Evolutionary conservation across 805 yeast species (phyloP), one percentile per base, ranked within the genome.

Genomic region (Ascoidea rubescens): DNA sequence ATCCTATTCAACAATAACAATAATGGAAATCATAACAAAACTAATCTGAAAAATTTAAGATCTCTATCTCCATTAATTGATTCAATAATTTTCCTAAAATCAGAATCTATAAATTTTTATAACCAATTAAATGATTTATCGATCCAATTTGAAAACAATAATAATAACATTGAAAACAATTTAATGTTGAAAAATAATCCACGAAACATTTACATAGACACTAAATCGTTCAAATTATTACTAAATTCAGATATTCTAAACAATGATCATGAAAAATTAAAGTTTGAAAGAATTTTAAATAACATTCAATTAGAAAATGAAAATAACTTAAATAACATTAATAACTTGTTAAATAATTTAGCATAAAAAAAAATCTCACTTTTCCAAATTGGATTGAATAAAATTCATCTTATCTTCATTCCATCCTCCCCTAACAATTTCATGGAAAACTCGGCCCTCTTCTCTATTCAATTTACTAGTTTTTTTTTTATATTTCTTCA

Each of bases 51-150:
- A n/a, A 14, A 31, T 28, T 48, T 48, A 43, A 48, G 2, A 57
- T 70, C 5, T 5, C 59, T 75, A 30, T 64, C 71, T 12, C 80
- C 80, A 4, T 55, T 77, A 16, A 71, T 71, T 52, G 80, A 77
- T 52, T 71, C 74, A 5, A 58, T 77, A 10, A 67, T 69, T 57
- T 77, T 72, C 55, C 56, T 77, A 44, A 57, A 74, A 6, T 64
- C 66, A 21, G 78, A 76, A 56, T 72, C 71, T 5, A 66, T 68
- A 42, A 71, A 62, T 21, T 16, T 55, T 10, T 55, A 49, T 42
- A 31, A 47, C 16, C 51, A 69, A 17, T 56, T 60, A 14, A 56
- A 58, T 10, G 56, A 55, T 14, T 45, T 59, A 5, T 52, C 53
- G 17, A 52, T 59, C n/a, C 37, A 48, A 37, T 44, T 50, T 46